Conservation (phyloP, 2,329 filamentous ascomycete genomes). For the Ilyonectria sp. region DNA sequence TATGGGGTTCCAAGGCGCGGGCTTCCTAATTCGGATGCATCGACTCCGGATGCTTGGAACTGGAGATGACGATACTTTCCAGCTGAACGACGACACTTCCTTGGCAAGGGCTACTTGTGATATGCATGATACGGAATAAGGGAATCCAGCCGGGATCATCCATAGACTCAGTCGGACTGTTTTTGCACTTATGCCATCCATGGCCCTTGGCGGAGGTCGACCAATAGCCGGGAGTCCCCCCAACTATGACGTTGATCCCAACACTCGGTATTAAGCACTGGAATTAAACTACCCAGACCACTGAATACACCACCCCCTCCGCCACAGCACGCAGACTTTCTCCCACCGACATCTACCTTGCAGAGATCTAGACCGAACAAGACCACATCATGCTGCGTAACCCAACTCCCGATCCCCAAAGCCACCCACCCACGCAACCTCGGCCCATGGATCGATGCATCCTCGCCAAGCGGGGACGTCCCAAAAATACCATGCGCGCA, state of each 20-base stretch:
- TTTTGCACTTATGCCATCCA: no score
- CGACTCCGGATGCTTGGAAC: slow-evolving; percentile 4
- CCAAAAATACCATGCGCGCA: not conserved
- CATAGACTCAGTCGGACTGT: no score
- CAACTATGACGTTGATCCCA: not conserved
- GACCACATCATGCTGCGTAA: slow-evolving; percentile 8
- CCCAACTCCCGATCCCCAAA: slow-evolving; percentile 11
- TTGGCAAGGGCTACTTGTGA: no score
- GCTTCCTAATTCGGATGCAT: not conserved
- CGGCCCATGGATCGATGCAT: slow-evolving; percentile 5
- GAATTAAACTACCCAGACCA: not conserved
- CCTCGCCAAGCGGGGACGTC: slow-evolving; percentile 6
- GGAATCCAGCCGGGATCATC: no score
- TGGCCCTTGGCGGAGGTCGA: no score
- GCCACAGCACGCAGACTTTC: not conserved
- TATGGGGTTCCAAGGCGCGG: not conserved
- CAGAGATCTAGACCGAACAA: not conserved
- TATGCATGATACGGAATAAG: no score
- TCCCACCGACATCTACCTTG: slow-evolving; percentile 1
- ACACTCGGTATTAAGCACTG: not conserved
- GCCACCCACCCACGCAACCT: slow-evolving; percentile 1
- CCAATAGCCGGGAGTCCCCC: not conserved
- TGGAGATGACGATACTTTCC: not conserved
- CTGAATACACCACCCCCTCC: no score
- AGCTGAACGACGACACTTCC: not conserved